A percentile compares a stretch with the other conserved stretches of the same genome.
These are phyloP conservation scores for Fusarium tuaranense DNA, from an alignment of 2,329 filamentous ascomycete species.

Conservation along the genomic window DNA sequence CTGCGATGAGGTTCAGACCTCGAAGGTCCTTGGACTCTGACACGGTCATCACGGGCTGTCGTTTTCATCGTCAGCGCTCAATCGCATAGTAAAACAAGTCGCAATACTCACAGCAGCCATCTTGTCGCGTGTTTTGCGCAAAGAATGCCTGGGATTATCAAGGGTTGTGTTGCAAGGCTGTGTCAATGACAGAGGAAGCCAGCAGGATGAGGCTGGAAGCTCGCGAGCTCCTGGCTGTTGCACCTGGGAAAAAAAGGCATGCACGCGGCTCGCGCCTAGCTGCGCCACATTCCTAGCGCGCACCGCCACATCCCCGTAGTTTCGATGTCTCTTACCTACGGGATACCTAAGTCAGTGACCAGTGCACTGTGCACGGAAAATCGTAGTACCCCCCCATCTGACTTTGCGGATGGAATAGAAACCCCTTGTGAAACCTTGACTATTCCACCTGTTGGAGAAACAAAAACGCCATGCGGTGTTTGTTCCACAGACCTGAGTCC, in stretches of 20 bases:
- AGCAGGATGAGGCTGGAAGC: conserved; percentile 34
- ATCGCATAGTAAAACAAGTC: conserved; percentile 10
- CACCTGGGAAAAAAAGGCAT: conserved; percentile 27
- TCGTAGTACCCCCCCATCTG: background rate
- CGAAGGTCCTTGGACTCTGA: conserved; percentile 96
- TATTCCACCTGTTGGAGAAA: background rate
- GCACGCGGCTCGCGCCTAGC: conserved; percentile 35
- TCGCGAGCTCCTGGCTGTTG: conserved; percentile 28
- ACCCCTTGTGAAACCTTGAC: background rate
- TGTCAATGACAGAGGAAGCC: conserved; percentile 15
- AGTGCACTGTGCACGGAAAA: background rate
- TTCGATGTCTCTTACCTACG: background rate
- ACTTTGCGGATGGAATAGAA: conserved; percentile 1
- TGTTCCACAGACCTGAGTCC: background rate
- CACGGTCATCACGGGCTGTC: conserved; percentile 77
- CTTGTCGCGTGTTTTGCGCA: conserved; percentile 47
- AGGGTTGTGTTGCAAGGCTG: conserved; percentile 28
- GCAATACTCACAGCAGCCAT: conserved; percentile 65
- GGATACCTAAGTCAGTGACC: background rate
- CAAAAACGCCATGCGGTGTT: background rate
- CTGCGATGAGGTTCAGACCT: conserved; percentile 96
- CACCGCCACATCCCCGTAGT: conserved; percentile 26
- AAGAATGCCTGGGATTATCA: conserved; percentile 14
- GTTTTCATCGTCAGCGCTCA: conserved; percentile 37
- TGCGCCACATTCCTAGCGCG: conserved; percentile 20